Evolutionary conservation across 2,329 filamentous ascomycete species (phyloP).

Genomic region (Fusarium sp.): DNA sequence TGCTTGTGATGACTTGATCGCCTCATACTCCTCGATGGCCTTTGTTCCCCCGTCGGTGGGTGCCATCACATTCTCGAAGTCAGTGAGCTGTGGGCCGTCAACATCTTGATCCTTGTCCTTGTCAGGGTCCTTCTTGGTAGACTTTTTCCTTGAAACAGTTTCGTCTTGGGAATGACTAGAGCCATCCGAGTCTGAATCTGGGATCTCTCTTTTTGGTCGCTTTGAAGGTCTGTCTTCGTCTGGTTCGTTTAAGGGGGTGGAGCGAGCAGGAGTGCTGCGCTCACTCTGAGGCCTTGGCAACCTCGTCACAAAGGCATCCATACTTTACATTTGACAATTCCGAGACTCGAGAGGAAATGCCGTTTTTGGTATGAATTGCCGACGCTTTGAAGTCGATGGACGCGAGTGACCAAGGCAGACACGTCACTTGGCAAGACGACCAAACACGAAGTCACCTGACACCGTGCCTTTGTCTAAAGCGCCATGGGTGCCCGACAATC

Average conservation of each 20-base stretch:
- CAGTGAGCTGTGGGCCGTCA: conserved; percentile 41
- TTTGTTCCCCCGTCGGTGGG: conserved; percentile 73
- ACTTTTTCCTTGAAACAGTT: neutral
- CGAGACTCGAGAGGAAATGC: neutral
- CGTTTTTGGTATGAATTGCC: neutral
- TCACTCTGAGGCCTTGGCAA: conserved; percentile 36
- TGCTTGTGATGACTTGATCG: conserved; percentile 67
- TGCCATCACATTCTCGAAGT: conserved; percentile 69
- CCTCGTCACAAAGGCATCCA: conserved; percentile 53
- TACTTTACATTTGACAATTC: conserved; percentile 34
- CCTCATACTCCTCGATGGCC: conserved; percentile 84
- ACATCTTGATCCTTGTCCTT: conserved; percentile 29
- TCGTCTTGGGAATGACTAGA: conserved; percentile 34
- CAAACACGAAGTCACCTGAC: conserved; percentile 55
- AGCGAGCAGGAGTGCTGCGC: conserved; percentile 11
- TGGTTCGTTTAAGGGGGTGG: conserved; percentile 11
- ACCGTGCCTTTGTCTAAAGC: conserved; percentile 7
- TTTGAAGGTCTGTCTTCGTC: conserved; percentile 44
- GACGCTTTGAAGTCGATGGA: conserved; percentile 5
- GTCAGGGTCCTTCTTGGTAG: conserved; percentile 25
- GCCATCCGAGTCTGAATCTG: conserved; percentile 35
- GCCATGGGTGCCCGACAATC: conserved; percentile 31
- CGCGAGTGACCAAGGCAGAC: conserved; percentile 31
- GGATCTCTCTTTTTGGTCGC: conserved; percentile 43
- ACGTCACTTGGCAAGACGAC: conserved; percentile 18